These are phyloP conservation scores for Avicennia marina DNA, from an alignment of 257 asterid genomes.

Conservation along the genomic window DNA sequence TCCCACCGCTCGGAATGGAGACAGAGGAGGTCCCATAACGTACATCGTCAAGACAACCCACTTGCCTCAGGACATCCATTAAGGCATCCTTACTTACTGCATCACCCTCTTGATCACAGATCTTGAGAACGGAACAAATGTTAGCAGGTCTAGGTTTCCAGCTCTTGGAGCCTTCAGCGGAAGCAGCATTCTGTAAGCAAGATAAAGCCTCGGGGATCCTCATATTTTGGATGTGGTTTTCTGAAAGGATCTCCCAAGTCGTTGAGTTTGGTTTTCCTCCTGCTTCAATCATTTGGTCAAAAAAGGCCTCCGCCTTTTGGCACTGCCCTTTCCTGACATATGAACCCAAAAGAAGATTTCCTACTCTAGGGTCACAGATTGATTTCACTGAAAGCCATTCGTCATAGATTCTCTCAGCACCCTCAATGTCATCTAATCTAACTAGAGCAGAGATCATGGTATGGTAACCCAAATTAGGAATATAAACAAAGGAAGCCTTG, in stretches of 20 bases:
- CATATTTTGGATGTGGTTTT: constrained; percentile 48
- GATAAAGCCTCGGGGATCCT: constrained; percentile 65
- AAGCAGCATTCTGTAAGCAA: constrained; percentile 63
- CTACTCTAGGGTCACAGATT: constrained; percentile 62
- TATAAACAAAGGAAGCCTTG: constrained; percentile 45
- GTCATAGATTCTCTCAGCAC: constrained; percentile 66
- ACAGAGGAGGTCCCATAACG: constrained; percentile 47
- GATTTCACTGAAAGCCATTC: constrained; percentile 76
- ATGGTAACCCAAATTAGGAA: constrained; percentile 74
- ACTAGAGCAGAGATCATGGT: constrained; percentile 60
- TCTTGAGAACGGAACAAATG: constrained; percentile 44
- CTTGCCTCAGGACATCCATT: constrained; percentile 43
- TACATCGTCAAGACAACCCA: constrained; percentile 55
- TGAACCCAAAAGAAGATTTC: constrained; percentile 57
- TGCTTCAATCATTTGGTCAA: constrained; percentile 48
- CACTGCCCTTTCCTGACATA: constrained; percentile 58
- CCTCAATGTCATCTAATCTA: constrained; percentile 59
- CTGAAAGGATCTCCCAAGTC: constrained; percentile 89
- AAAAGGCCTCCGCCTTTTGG: constrained; percentile 53
- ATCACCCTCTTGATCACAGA: constrained; percentile 53
- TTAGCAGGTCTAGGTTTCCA: constrained; percentile 73
- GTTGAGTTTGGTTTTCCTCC: constrained; percentile 75
- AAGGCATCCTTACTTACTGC: constrained; percentile 40
- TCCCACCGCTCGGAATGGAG: constrained; percentile 23
- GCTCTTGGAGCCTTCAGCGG: constrained; percentile 45